Evolutionary conservation across 768 basidiomycete species (phyloP), one percentile per base, ranked within the genome.

Genomic region (Hygrophoropsis aurantiaca): DNA sequence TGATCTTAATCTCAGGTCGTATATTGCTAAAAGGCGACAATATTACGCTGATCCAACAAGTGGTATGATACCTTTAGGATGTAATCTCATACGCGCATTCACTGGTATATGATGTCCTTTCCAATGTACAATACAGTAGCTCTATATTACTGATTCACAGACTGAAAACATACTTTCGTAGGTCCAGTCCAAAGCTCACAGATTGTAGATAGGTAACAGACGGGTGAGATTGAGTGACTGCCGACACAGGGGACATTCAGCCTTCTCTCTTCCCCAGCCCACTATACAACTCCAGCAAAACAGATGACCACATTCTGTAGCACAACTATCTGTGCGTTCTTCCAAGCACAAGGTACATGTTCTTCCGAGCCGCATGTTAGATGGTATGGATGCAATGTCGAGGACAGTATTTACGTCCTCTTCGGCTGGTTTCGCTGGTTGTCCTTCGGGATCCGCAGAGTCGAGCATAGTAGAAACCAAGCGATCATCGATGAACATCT

Each of bases 21-120:
- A 91, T 97, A 66, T 75, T 98, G 56, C 76, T 98, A 54, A 98
- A 98, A 70, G 95, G 95, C 49, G 95, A 98, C 65, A 97, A 94
- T 65, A 97, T 98, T 62, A 97, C 95, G n/a, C 81, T 94, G 44
- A 95, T 97, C 64, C 92, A 95, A 63, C 88, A 85, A 69, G 54
- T 73, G 23, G 64, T 61, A 60, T 72, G 53, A 67, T 37, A 24
- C 36, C 30, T 33, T 23, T 24, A 16, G 16, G 34, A 40, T 40
- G 24, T 47, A 62, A 61, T 15, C 16, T 23, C 38, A 32, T 45
- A 39, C 27, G 18, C 41, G 46, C 46, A 47, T 42, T 30, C 43
- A 47, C 42, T 18, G 40, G 36, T 47, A 47, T 44, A 42, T 35
- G 51, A 40, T 40, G 24, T 30, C 48, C 47, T 27, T 19, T 43